These are phyloP conservation scores for Diplodia sapinea DNA, from an alignment of 2,329 filamentous ascomycete species.

Conservation along the genomic window DNA sequence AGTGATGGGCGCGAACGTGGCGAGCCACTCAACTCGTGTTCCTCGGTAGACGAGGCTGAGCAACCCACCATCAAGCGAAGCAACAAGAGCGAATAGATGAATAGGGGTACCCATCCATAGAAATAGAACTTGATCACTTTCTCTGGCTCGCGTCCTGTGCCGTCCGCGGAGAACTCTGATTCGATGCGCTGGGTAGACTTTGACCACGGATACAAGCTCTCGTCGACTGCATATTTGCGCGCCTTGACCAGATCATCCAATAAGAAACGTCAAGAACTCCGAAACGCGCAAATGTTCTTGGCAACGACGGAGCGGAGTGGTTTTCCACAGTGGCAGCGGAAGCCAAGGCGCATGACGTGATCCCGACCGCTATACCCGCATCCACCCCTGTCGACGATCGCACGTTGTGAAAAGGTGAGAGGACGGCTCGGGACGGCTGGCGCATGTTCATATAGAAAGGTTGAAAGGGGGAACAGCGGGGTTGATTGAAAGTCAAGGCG, in stretches of 20 bases:
- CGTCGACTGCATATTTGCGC: not conserved
- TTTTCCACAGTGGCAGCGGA: not conserved
- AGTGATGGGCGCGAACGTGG: not conserved
- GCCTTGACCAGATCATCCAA: not conserved
- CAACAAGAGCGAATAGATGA: not conserved
- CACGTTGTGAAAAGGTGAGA: not conserved
- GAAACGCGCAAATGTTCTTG: not conserved
- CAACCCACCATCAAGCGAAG: not conserved
- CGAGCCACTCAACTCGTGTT: not conserved
- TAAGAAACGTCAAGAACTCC: too few relatives aligned
- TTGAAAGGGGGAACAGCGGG: not conserved
- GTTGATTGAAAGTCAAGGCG: not conserved
- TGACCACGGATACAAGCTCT: too few relatives aligned
- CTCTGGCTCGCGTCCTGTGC: too few relatives aligned
- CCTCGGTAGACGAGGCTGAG: not conserved
- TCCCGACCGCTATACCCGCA: conserved; percentile 1
- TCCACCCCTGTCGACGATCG: conserved; percentile 6
- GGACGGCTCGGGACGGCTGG: not conserved
- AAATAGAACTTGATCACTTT: too few relatives aligned
- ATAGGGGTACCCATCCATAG: too few relatives aligned
- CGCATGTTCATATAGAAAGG: not conserved
- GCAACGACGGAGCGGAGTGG: not conserved
- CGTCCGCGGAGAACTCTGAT: too few relatives aligned
- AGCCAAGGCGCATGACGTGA: not conserved
- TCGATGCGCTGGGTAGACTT: too few relatives aligned